Conservation (phyloP, 305 asterid genomes). For the Solanum hybrid region DNA sequence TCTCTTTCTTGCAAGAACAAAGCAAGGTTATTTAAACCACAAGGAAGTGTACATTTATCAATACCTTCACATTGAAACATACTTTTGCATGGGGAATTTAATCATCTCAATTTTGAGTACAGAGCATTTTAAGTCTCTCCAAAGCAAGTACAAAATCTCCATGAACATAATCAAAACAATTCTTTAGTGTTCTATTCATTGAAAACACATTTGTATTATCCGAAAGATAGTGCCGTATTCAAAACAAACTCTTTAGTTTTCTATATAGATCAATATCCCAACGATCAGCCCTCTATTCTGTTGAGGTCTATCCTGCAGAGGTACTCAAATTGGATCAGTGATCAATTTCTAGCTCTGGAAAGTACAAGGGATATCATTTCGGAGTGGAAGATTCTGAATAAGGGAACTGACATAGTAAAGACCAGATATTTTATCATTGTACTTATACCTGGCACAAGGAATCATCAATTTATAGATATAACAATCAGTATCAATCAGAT, state of each 20-base stretch:
- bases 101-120: not conserved
- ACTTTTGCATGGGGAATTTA: not conserved
- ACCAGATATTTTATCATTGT: not conserved
- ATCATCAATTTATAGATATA: not conserved
- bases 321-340: not conserved
- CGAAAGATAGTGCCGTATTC: not conserved
- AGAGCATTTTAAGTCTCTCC: not conserved
- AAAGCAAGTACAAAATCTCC: not conserved
- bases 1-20: not conserved
- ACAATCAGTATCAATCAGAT: not conserved
- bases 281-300: not conserved
- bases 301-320: not conserved
- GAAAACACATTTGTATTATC: not conserved
- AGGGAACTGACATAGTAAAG: not conserved
- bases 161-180: not conserved
- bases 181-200: not conserved
- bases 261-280: not conserved
- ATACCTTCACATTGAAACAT: not conserved
- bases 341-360: not conserved
- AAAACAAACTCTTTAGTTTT: not conserved
- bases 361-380: not conserved
- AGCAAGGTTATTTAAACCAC: constrained; percentile 17
- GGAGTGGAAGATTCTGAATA: not conserved
- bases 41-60: not conserved
- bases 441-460: not conserved